A percentile compares a stretch with the other conserved stretches of the same genome.
Conservation (phyloP, 2,329 filamentous ascomycete species). For the Fusarium nisikadoi region DNA sequence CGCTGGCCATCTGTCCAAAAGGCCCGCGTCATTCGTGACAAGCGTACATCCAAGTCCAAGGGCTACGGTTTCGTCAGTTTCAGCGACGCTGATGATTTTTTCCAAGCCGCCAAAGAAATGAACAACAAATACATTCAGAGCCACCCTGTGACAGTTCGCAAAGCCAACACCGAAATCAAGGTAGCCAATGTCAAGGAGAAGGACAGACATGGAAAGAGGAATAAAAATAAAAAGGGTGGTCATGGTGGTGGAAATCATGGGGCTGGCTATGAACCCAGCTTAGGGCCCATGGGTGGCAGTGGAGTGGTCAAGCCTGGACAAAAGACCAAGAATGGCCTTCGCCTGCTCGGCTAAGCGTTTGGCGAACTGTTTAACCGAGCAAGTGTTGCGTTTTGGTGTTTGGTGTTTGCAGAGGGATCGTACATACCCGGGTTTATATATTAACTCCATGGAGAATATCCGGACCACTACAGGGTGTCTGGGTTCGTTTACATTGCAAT, state of each 20-base stretch:
- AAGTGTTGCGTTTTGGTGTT: constrained; percentile 17
- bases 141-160: constrained; percentile 87
- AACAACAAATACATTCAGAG: constrained; percentile 99
- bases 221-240: constrained; percentile 51
- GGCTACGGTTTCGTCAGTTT: constrained; percentile 98
- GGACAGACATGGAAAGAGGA: constrained; percentile 52
- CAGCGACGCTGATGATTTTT: constrained; percentile 94
- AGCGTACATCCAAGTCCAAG: constrained; percentile 94
- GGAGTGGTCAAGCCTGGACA: constrained; percentile 71
- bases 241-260: constrained; percentile 43
- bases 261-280: constrained; percentile 59
- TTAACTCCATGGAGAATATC: background rate
- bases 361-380: background rate
- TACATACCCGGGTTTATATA: constrained; percentile 11
- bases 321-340: constrained; percentile 74
- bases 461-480: background rate
- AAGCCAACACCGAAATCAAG: constrained; percentile 92
- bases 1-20: constrained; percentile 90
- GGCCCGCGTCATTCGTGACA: constrained; percentile 92
- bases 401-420: constrained; percentile 32
- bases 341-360: constrained; percentile 62
- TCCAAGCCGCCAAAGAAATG: constrained; percentile 97
- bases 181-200: constrained; percentile 75
- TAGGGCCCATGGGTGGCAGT: constrained; percentile 60
- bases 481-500: background rate